Base-by-base conservation (phyloP, 2,329 filamentous ascomycete genomes). In the Apiospora sp. region DNA sequence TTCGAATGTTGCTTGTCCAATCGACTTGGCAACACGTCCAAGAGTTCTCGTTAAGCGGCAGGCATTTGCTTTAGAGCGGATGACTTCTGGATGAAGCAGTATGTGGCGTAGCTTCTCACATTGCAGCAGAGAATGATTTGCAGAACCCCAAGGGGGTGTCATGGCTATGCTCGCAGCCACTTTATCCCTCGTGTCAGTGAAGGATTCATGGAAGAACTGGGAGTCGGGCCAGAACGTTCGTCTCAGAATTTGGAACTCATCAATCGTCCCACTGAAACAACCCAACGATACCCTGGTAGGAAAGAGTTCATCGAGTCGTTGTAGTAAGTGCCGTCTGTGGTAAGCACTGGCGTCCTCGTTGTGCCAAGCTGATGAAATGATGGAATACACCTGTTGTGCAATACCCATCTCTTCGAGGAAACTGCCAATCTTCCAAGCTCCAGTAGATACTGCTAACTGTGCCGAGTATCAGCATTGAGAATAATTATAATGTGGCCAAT, bases 101-200 rank as follows among this genome's bases (percentile, higher is more conserved):
- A 41, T n/a, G 5, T 64, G 19, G 4, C 58, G 58, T 22, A 41
- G 5, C 34, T n/a, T 64, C 16, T 64, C 30, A 37, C 34, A 37
- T 13, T 8, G 10, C 1, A 12, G 30, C 0, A 64, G 6, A n/a
- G 16, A 37, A 1, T 16, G 0, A 0, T 61, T 16, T 22, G 22
- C 7, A 2, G 16, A n/a, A 13, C 1, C 43, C 12, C 6, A 3
- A 13, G 3, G 4, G 3, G 13, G 3, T 1, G 1, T 1, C 12
- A 3, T 14, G 12, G 43, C 43, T 14, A 44, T 44, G 43, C 43
- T 44, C 6, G 1, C 4, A 44, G 43, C 43, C 43, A 19, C 19
- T 8, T 10, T 3, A 30, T 22, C 7, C n/a, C 58, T 64, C 14
- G 8, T 13, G 8, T 4, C 4, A 10, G 34, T 19, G 22, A n/a